Evolutionary conservation across 2,329 filamentous ascomycete genomes (phyloP), one percentile per base, ranked within the genome.

Genomic region (Stylonectria norvegica): DNA sequence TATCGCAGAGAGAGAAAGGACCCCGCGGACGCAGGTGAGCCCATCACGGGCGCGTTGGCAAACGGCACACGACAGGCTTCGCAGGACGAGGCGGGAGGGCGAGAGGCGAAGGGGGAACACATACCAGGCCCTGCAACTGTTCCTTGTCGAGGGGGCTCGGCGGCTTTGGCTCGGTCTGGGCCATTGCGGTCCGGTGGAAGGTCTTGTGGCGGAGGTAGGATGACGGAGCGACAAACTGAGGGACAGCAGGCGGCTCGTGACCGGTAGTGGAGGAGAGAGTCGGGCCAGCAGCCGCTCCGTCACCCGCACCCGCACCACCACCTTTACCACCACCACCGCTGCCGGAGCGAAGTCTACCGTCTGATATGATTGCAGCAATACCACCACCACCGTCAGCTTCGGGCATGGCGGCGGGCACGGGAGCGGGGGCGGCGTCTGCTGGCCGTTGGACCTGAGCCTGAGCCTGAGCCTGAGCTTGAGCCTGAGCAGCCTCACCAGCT

Each of bases 111-210:
- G 40, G 47, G 47, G 25, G 19, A 39, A 39, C 20, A 60, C 84
- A 71, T 71, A 89, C 85, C 74, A 91, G 72, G 55, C 85, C 86
- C 62, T 87, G 83, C 58, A 83, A 75, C 69, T 90, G 85, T 61
- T 90, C 86, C 68, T 75, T 80, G 64, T 91, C 86, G 43, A 86
- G 71, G 46, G 78, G 74, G 56, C 73, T 82, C 64, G 73, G 69
- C 45, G 67, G 60, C 49, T 66, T 67, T 48, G 63, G 53, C 49
- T 71, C 66, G 43, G 67, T 50, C 48, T 47, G 51, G 50, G 62
- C 55, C 63, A 68, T 67, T 51, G 56, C 56, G 54, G 50, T 61
- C 45, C 59, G 53, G 42, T 55, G 54, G 30, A 55, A 45, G 44
- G 59, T 57, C 54, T 63, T 63, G 45, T 62, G 63, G 41, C 66